Evolutionary conservation across 1,284 basidiomycete genomes (phyloP), one percentile per base, ranked within the genome.

Genomic region (Phellinidium pouzarii): DNA sequence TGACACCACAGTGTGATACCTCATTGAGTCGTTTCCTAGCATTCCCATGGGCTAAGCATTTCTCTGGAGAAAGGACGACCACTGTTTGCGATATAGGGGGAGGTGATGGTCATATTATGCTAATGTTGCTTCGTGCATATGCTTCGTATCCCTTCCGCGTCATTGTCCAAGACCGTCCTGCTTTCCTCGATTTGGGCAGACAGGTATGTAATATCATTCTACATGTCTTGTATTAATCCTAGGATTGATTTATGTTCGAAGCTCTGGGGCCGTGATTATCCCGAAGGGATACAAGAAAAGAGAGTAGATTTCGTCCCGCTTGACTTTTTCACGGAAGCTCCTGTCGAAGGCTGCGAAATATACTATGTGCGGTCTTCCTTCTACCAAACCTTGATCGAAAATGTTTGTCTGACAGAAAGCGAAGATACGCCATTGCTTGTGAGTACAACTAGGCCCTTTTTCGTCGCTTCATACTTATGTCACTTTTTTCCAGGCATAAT

Each of bases 21-120:
- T 34, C 23, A 29, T 6, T 41, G 9, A 46, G 26, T 36, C 47
- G 12, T 1, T 11, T n/a, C 43, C 31, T 52, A 75, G 70, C 54
- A 3, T 76, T 72, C 59, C 72, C 75, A 4, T 80, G 76, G 77
- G 54, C 61, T n/a, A 59, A 62, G 7, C 62, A 31, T 31, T 7
- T 75, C 1, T 59, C 63, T 2, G 29, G 19, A 22, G 12, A 31
- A 6, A 27, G 60, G 2, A 66, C 64, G 11, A 64, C 71, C 0
- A 67, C 65, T 0, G 57, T 81, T 6, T 74, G 72, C 34, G 79
- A 80, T 59, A 65, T 80, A 8, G 77, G 75, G 2, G 68, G 73
- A 0, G 72, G 77, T 1, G 60, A 71, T 22, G 77, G 79, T 0
- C 59, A 66, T 14, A 61, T 75, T 19, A 64, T 71, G 2, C 62